phyloP scores from a whole-genome alignment of 129 eudicot genomes.

The Ambrosia trifida region DNA sequence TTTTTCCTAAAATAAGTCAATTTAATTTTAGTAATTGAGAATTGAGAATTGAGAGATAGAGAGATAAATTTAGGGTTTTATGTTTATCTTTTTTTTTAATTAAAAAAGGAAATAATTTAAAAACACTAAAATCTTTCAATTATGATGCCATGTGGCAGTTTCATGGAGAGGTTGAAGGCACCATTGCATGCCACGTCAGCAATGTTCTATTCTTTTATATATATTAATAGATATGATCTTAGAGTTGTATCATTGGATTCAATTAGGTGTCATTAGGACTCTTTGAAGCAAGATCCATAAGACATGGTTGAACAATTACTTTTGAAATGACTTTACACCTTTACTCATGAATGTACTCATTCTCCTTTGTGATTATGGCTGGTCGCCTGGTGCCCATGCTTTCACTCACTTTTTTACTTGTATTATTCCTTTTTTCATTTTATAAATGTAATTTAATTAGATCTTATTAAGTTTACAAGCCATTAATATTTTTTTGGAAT shows the following conservation, averaged over 20 bases:
- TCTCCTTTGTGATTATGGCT: constrained; percentile 28
- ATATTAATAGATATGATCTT: constrained; percentile 18
- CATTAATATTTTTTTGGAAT: too few species aligned
- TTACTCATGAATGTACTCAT: constrained; percentile 44
- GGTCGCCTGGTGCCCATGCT: constrained; percentile 29
- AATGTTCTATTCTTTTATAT: too few species aligned
- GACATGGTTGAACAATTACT: constrained; percentile 34
- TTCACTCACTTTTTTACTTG: constrained; percentile 27
- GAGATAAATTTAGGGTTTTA: too few species aligned
- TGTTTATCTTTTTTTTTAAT: too few species aligned
- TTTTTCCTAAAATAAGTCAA: too few species aligned
- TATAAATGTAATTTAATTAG: neutral
- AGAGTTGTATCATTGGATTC: constrained; percentile 33
- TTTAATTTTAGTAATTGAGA: too few species aligned
- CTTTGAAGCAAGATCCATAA: constrained; percentile 37
- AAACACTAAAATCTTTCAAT: too few species aligned
- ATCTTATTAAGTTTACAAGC: neutral
- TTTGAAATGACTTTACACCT: constrained; percentile 39
- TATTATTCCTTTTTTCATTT: neutral
- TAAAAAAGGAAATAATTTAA: too few species aligned
- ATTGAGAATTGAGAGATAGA: too few species aligned
- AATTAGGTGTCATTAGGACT: constrained; percentile 23
- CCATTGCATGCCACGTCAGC: too few species aligned
- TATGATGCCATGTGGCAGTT: too few species aligned
- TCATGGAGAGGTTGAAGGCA: too few species aligned